Evolutionary conservation across 2,329 filamentous ascomycete genomes (phyloP), one percentile per base, ranked within the genome.

Genomic region (Phaeomoniella chlamydospora): DNA sequence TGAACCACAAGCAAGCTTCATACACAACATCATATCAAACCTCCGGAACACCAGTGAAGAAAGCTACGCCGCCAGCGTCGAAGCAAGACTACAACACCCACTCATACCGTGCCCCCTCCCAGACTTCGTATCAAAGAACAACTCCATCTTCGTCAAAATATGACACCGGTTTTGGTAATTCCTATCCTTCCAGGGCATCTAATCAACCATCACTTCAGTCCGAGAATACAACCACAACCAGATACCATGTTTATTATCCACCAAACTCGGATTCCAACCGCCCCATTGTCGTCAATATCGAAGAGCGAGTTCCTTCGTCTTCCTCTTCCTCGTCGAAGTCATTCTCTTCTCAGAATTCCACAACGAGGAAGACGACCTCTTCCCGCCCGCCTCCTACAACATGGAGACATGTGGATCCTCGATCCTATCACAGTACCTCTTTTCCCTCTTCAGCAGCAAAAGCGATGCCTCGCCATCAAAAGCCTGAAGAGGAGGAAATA

Each of bases 381-480:
- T 26, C 6, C 22, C 22, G 9, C 6, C 22, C 6, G n/a, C 22
- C 6, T n/a, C 22, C 22, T n/a, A 6, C 6, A 6, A n/a, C n/a
- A n/a, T n/a, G n/a, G n/a, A n/a, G n/a, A n/a, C n/a, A n/a, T n/a
- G n/a, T n/a, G n/a, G n/a, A n/a, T n/a, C n/a, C n/a, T n/a, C n/a
- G n/a, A n/a, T n/a, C n/a, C n/a, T n/a, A n/a, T n/a, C n/a, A n/a
- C n/a, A n/a, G n/a, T n/a, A n/a, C 22, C 22, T n/a, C 22, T 29
- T 32, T 32, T 14, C 31, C 31, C 14, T 32, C 31, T 16, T 29
- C 22, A 29, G n/a, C 22, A 29, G 22, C 22, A 29, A 10, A 29
- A 29, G n/a, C 22, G n/a, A 29, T 29, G n/a, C 15, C 31, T 14
- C 31, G n/a, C 6, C 22, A 26, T n/a, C 22, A 26, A 6, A 26